Base-by-base conservation (phyloP, 805 yeast species). In the Groenewaldozyma tartarivorans region DNA sequence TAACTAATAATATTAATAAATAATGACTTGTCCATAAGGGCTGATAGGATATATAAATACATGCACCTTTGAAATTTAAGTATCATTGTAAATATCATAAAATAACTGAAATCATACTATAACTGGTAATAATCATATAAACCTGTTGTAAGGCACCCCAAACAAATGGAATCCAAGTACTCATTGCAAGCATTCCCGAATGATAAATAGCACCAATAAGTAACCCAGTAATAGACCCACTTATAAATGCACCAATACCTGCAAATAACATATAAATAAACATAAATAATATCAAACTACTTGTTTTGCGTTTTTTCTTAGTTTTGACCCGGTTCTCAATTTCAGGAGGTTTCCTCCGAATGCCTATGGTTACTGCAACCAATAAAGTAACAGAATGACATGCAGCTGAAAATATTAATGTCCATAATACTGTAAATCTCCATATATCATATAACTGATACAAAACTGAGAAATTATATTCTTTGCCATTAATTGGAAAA, bases 151-250 rank as follows among this genome's bases (percentile, higher is more conserved):
- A 72, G 2, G 81, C 60, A 0, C 78, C 94, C 76, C 88, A 84
- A 41, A 81, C 72, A 49, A 90, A 71, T 0, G 98, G 97, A 5
- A 90, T 76, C 98, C 98, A 90, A 0, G 96, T 84, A 9, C 94
- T 80, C 94, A 92, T 84, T 18, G 81, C 73, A 52, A 90, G 76
- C 19, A 81, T 69, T 0, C 95, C 95, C 0, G 94, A 77, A 41
- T 71, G 67, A 62, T 88, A 88, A 5, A 87, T 72, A 1, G 86
- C 82, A 27, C 79, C 79, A 15, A 83, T 56, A 48, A 92, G 56
- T 9, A 87, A 65, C 0, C 96, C 96, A 32, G 82, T 69, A 4
- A 85, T 67, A 1, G 88, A 75, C 0, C 96, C 97, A 1, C 79
- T 64, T 2, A 77, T 61, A 33, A 83, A 65, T 0, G 82, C 96